Percentiles rank a stretch among this genome's conserved stretches.
These are phyloP conservation scores for Coemansia sp. DNA, from an alignment of 192 early-diverging fungal species.

Conservation along the genomic window DNA sequence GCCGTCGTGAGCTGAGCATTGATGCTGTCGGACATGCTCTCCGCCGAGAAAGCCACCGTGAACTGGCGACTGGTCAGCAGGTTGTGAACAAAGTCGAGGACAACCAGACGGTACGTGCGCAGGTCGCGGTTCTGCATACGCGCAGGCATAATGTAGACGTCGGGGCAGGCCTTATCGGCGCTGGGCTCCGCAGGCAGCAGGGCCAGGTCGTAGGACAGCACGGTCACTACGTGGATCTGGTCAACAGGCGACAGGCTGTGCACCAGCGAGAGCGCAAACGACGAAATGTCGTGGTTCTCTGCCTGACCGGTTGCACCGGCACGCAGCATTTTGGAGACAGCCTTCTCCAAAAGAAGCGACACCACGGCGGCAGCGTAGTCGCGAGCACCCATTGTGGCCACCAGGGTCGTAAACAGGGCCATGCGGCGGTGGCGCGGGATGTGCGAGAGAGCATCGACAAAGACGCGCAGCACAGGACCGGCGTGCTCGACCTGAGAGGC, in stretches of 20 bases:
- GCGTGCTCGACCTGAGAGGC: slow-evolving; percentile 50
- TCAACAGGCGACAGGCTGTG: slow-evolving; percentile 62
- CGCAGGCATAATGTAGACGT: slow-evolving; percentile 15
- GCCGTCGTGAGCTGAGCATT: slow-evolving; percentile 12
- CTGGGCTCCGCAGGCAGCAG: slow-evolving; percentile 53
- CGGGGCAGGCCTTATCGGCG: slow-evolving; percentile 1
- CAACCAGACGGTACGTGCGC: slow-evolving; percentile 42
- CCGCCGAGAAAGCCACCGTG: slow-evolving; percentile 2
- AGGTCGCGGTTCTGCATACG: slow-evolving; percentile 23
- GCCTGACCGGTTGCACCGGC: slow-evolving; percentile 28
- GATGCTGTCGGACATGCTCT: slow-evolving; percentile 6
- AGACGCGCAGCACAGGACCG: slow-evolving; percentile 78
- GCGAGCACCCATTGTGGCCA: slow-evolving; percentile 72
- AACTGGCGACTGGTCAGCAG: slow-evolving; percentile 47
- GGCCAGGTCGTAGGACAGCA: slow-evolving; percentile 56
- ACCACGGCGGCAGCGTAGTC: slow-evolving; percentile 72
- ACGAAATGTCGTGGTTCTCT: slow-evolving; percentile 62
- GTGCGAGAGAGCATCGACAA: slow-evolving; percentile 87
- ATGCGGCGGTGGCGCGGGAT: slow-evolving; percentile 92
- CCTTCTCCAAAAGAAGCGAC: slow-evolving; percentile 69
- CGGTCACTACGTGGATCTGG: slow-evolving; percentile 63
- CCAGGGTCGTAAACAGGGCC: slow-evolving; percentile 78
- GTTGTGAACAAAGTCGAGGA: slow-evolving; percentile 41
- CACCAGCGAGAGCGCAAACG: slow-evolving; percentile 72
- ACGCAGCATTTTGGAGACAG: slow-evolving; percentile 53